These are phyloP conservation scores for Coniochaeta prunicola DNA, from an alignment of 2,329 filamentous ascomycete species.

Conservation along the genomic window DNA sequence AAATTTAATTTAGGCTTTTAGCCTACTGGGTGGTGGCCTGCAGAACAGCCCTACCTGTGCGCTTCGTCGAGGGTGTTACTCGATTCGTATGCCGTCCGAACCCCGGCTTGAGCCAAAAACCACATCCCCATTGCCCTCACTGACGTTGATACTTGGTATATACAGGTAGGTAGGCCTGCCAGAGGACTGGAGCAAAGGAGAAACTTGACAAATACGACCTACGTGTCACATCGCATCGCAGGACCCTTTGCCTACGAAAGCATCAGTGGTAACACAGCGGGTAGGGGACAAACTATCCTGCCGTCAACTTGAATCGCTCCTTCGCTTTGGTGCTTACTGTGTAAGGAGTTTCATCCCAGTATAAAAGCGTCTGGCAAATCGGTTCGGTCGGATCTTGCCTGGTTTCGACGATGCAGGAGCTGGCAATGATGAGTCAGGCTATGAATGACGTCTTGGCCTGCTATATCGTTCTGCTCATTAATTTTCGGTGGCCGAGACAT, in stretches of 20 bases:
- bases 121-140: background rate
- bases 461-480: conserved; percentile 4
- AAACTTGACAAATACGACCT: too few relatives aligned
- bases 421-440: background rate
- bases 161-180: background rate
- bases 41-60: conserved; percentile 12
- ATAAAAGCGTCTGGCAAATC: background rate
- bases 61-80: background rate
- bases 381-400: background rate
- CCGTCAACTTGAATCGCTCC: too few relatives aligned
- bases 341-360: too few relatives aligned
- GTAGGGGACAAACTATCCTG: too few relatives aligned
- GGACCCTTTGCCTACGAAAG: too few relatives aligned
- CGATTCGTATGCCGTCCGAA: background rate
- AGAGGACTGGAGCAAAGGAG: background rate
- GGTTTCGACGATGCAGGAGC: background rate
- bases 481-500: conserved; percentile 1
- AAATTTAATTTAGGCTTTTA: conserved; percentile 10
- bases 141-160: background rate
- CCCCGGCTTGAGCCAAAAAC: background rate
- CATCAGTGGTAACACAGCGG: too few relatives aligned
- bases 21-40: background rate
- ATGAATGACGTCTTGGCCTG: background rate
- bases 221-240: too few relatives aligned
- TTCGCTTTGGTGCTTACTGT: background rate